A percentile compares a stretch with the other conserved stretches of the same genome.
phyloP scores from a whole-genome alignment of 306 rosid genomes.

The Cajanus cajan region DNA sequence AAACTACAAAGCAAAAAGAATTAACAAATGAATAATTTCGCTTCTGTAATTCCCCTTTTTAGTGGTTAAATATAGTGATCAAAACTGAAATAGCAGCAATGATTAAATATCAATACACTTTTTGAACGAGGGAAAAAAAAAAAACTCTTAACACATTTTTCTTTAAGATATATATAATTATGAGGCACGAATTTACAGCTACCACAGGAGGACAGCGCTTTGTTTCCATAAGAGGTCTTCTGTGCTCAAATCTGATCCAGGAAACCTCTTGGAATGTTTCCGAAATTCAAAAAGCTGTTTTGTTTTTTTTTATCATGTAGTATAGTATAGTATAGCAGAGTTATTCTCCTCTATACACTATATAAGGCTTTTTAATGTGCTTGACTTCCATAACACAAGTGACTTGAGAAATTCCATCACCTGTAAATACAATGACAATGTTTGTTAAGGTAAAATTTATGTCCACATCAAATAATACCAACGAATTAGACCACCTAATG shows the following conservation, averaged over 20 bases:
- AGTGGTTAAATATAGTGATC: background rate
- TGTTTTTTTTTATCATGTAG: constrained; percentile 1
- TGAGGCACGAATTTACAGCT: constrained; percentile 50
- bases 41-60: constrained; percentile 15
- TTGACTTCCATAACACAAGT: constrained; percentile 70
- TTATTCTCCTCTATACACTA: constrained; percentile 45
- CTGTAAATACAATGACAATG: constrained; percentile 38
- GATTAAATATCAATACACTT: constrained; percentile 28
- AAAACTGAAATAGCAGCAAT: constrained; percentile 31
- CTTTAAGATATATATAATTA: constrained; percentile 27
- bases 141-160: constrained; percentile 3
- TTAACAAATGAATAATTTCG: constrained; percentile 36
- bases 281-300: constrained; percentile 33
- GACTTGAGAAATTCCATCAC: constrained; percentile 92
- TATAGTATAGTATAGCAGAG: constrained; percentile 40
- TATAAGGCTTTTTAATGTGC: constrained; percentile 49
- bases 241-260: constrained; percentile 36
- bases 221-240: constrained; percentile 38
- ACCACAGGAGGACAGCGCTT: constrained; percentile 33
- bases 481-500: no score
- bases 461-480: background rate
- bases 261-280: constrained; percentile 43
- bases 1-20: constrained; percentile 27
- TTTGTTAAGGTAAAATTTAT: no score
- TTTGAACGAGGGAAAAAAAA: background rate